Conservation (phyloP, 2,329 filamentous ascomycete species). For the Acrocalymma vagum region DNA sequence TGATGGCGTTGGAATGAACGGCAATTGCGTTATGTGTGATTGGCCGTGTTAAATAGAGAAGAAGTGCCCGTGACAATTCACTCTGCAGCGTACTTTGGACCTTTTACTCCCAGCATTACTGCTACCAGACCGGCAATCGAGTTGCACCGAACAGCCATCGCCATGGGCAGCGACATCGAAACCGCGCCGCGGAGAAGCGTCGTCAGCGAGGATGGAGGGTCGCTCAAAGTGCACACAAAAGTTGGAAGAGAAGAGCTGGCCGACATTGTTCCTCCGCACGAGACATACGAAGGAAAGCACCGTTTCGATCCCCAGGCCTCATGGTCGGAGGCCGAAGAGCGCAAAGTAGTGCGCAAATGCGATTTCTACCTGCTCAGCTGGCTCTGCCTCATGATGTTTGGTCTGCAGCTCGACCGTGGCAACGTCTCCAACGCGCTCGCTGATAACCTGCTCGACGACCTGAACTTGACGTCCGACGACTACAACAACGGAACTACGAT, state of each 20-base stretch:
- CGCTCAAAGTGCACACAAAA: conserved; percentile 30
- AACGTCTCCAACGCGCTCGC: conserved; percentile 48
- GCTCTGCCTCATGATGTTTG: conserved; percentile 55
- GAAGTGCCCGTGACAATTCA: background rate
- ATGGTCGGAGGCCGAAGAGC: conserved; percentile 66
- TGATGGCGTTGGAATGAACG: conserved; percentile 18
- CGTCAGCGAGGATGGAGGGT: conserved; percentile 34
- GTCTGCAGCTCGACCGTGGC: conserved; percentile 58
- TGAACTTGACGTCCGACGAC: conserved; percentile 39
- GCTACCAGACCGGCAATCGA: background rate
- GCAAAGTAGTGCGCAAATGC: conserved; percentile 61
- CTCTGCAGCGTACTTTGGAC: background rate
- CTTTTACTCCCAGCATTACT: background rate
- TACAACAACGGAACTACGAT: conserved; percentile 54
- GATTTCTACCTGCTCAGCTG: conserved; percentile 35
- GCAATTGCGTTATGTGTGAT: conserved; percentile 31
- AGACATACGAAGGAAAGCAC: conserved; percentile 65
- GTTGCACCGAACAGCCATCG: background rate
- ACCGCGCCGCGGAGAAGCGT: conserved; percentile 18
- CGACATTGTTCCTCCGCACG: conserved; percentile 52
- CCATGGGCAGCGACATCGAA: conserved; percentile 37
- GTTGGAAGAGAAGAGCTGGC: conserved; percentile 39
- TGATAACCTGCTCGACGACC: conserved; percentile 39
- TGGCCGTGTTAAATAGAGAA: conserved; percentile 7
- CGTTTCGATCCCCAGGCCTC: conserved; percentile 63